A percentile compares a stretch with the other conserved stretches of the same genome.
phyloP scores from a whole-genome alignment of 169 alveolate species.

The Plasmodium coatneyi region DNA sequence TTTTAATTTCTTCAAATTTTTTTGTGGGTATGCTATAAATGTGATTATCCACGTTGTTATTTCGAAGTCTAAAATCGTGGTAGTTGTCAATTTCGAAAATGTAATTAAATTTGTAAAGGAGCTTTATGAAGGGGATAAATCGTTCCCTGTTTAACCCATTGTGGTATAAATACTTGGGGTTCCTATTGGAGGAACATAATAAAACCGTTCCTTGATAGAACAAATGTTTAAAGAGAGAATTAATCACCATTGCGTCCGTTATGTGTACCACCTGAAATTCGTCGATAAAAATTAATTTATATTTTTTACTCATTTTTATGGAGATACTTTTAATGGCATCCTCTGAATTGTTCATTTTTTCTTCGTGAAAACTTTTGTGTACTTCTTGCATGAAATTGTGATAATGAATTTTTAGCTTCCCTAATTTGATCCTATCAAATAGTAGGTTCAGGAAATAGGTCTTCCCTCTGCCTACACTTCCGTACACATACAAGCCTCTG shows the following conservation, averaged over 20 bases:
- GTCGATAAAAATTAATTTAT: constrained; percentile 81
- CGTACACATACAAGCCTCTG: constrained; percentile 79
- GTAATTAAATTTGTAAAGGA: constrained; percentile 58
- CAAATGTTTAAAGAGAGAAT: constrained; percentile 79
- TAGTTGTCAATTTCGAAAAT: constrained; percentile 61
- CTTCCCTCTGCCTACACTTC: constrained; percentile 88
- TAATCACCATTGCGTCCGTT: constrained; percentile 86
- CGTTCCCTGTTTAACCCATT: constrained; percentile 83
- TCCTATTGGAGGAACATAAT: constrained; percentile 81
- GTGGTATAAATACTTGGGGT: constrained; percentile 82
- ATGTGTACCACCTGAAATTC: constrained; percentile 85
- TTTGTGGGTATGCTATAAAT: constrained; percentile 36
- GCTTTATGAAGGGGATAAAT: constrained; percentile 82
- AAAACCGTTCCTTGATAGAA: constrained; percentile 78
- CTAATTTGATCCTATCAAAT: constrained; percentile 70
- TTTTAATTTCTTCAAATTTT: constrained; percentile 47
- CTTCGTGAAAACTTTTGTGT: constrained; percentile 78
- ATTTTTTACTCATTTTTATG: constrained; percentile 71
- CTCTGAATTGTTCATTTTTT: constrained; percentile 68
- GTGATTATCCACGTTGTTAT: constrained; percentile 11
- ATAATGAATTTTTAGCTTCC: constrained; percentile 80
- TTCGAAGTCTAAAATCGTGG: constrained; percentile 60
- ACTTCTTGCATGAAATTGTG: constrained; percentile 84
- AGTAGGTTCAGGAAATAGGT: constrained; percentile 83
- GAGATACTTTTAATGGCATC: constrained; percentile 77